Evolutionary conservation across 371 early-diverging fungal species (phyloP).

Genomic region (Chytridium lagenaria): DNA sequence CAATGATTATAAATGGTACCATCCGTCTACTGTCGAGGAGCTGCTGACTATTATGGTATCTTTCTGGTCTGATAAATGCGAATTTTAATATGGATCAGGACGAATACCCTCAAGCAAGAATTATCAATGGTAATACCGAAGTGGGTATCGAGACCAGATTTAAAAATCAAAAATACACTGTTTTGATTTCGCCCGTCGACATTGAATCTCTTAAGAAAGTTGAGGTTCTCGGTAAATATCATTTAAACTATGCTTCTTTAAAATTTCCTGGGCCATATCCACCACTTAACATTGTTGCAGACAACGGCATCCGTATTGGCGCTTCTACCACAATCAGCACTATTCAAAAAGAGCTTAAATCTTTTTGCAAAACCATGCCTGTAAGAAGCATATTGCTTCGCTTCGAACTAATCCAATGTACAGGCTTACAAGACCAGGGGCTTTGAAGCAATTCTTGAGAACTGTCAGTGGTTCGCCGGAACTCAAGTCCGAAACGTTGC

Average conservation of each 20-base stretch:
- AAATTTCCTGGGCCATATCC: not conserved
- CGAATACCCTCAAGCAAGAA: slow-evolving; percentile 66
- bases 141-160: slow-evolving; percentile 76
- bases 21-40: slow-evolving; percentile 65
- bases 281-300: not conserved
- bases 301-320: slow-evolving; percentile 62
- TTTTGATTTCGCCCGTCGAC: slow-evolving; percentile 67
- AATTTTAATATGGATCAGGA: slow-evolving; percentile 33
- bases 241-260: not conserved
- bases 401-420: too few species aligned
- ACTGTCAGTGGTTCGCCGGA: slow-evolving; percentile 76
- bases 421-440: slow-evolving; percentile 43
- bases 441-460: slow-evolving; percentile 69
- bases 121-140: slow-evolving; percentile 81
- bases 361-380: slow-evolving; percentile 19
- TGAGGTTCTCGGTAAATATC: not conserved
- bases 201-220: slow-evolving; percentile 63
- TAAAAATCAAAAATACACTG: slow-evolving; percentile 67
- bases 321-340: slow-evolving; percentile 60
- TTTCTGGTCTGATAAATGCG: not conserved
- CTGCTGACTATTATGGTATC: slow-evolving; percentile 57
- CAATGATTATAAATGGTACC: slow-evolving; percentile 62
- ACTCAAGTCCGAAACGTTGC: slow-evolving; percentile 81
- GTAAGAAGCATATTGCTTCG: too few species aligned
- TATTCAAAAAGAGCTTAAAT: slow-evolving; percentile 56